phyloP scores from a whole-genome alignment of 176 grass and related monocot genomes.

The Paspalum vaginatum region DNA sequence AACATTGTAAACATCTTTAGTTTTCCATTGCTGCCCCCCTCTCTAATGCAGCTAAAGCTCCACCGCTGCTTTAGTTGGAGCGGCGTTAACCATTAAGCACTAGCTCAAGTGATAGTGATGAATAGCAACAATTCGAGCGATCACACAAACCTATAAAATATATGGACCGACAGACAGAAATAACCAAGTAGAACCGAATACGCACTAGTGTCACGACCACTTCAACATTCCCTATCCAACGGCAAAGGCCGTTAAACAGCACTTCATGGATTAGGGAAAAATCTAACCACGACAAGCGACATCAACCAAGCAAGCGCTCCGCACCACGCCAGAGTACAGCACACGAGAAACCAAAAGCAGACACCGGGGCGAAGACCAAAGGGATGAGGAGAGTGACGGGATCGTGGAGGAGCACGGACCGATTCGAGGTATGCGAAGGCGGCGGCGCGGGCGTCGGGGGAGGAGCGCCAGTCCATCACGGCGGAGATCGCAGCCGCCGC shows the following conservation, averaged over 20 bases:
- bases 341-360: not conserved
- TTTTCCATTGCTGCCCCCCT: too few species aligned
- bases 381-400: not conserved
- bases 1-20: too few species aligned
- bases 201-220: not conserved
- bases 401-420: conserved; percentile 43
- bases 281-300: not conserved
- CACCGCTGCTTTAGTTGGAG: not conserved
- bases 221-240: conserved; percentile 9
- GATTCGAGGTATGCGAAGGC: conserved; percentile 92
- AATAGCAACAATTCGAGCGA: not conserved
- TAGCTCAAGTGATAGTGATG: conserved; percentile 6
- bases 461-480: conserved; percentile 83
- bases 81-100: not conserved
- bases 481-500: conserved; percentile 77
- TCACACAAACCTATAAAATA: not conserved
- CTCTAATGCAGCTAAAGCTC: too few species aligned
- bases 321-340: not conserved
- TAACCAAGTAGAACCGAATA: not conserved
- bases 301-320: not conserved
- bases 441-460: conserved; percentile 67
- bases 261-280: not conserved
- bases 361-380: not conserved
- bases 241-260: not conserved
- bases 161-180: not conserved